These are phyloP conservation scores for Arthromyces matolae DNA, from an alignment of 768 basidiomycete species.

Conservation along the genomic window DNA sequence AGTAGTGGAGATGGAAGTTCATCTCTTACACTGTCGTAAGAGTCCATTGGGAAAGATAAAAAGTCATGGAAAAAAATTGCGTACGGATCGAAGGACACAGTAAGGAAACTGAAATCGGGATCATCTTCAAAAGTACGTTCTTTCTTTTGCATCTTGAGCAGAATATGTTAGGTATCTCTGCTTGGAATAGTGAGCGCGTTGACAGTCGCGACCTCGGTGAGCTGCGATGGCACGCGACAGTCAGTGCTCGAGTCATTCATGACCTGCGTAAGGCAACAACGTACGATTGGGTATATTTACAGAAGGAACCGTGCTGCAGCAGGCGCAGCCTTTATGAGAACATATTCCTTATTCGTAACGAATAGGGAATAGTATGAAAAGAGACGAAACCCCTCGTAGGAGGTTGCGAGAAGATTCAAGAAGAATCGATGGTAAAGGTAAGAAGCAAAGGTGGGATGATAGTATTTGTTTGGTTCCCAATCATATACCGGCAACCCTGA, in stretches of 20 bases:
- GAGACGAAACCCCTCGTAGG: conserved; percentile 1
- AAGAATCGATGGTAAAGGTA: conserved; percentile 5
- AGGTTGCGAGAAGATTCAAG: conserved; percentile 10
- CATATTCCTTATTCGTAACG: conserved; percentile 12
- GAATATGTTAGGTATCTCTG: background rate
- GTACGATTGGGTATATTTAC: conserved; percentile 5
- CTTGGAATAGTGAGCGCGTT: background rate
- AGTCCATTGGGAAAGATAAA: background rate
- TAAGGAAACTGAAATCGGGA: background rate
- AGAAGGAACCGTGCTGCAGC: conserved; percentile 1
- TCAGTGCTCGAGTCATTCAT: conserved; percentile 10
- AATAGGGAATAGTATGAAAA: conserved; percentile 5
- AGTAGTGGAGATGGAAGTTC: conserved; percentile 6
- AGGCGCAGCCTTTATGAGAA: conserved; percentile 15
- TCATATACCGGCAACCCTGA: conserved; percentile 8
- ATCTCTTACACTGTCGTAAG: background rate
- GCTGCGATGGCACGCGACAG: conserved; percentile 1
- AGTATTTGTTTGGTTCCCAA: conserved; percentile 11
- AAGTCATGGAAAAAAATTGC: background rate
- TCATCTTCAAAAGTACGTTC: background rate
- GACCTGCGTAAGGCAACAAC: background rate
- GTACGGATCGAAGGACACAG: conserved; percentile 7
- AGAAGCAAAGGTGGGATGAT: conserved; percentile 4
- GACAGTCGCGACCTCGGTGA: background rate
- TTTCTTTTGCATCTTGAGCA: background rate